Percentiles rank a stretch among this genome's conserved stretches.
phyloP scores from a whole-genome alignment of 352 stramenopile species.

The Plasmopara muralis region DNA sequence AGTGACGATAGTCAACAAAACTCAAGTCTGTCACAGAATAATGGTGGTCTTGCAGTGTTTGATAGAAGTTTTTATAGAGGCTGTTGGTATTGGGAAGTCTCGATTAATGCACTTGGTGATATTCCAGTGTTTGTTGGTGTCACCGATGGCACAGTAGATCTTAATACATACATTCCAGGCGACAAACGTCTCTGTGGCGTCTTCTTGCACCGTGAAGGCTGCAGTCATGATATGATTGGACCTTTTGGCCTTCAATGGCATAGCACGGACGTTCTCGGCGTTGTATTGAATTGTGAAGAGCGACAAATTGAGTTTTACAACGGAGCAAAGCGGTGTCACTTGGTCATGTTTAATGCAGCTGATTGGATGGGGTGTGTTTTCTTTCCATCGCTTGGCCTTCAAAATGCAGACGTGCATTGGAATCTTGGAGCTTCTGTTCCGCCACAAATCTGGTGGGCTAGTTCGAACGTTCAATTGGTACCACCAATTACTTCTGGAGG shows the following conservation, averaged over 20 bases:
- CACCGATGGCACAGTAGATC: constrained; percentile 39
- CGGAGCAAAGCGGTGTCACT: constrained; percentile 27
- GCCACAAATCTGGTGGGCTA: constrained; percentile 52
- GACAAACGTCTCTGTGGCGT: constrained; percentile 25
- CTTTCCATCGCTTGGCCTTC: constrained; percentile 53
- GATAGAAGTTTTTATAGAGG: constrained; percentile 52
- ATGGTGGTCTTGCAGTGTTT: constrained; percentile 58
- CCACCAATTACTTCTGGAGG: constrained; percentile 56
- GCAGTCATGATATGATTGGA: constrained; percentile 10
- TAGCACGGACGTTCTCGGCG: constrained; percentile 32
- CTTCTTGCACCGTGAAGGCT: constrained; percentile 34
- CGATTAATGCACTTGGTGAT: constrained; percentile 38
- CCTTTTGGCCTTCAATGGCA: constrained; percentile 29
- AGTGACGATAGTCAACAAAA: constrained; percentile 3
- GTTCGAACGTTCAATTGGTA: constrained; percentile 45
- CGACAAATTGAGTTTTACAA: constrained; percentile 61
- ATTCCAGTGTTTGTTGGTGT: constrained; percentile 71
- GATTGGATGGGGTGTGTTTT: constrained; percentile 23
- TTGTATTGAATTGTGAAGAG: constrained; percentile 60
- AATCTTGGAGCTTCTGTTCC: constrained; percentile 51
- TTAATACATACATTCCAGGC: constrained; percentile 36
- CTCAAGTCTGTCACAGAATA: neutral
- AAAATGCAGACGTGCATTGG: constrained; percentile 55
- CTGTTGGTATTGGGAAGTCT: constrained; percentile 81
- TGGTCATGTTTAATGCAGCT: constrained; percentile 20